Evolutionary conservation across 306 rosid species (phyloP).

Genomic region (Hippophae tibetana): DNA sequence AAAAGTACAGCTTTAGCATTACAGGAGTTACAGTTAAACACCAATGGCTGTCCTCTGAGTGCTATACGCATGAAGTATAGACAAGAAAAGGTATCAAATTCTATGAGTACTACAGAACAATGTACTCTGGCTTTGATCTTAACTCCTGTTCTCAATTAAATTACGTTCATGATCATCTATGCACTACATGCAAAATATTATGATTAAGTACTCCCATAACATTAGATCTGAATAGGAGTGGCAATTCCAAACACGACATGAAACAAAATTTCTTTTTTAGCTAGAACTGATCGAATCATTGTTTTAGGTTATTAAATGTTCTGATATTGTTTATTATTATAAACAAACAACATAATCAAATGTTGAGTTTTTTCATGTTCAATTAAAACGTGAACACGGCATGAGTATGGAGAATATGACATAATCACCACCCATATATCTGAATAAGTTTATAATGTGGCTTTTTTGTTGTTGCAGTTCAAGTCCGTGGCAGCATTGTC

Average conservation of each 20-base stretch:
- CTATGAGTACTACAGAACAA: neutral
- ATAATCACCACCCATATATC: neutral
- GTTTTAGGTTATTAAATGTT: no score
- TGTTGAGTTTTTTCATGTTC: neutral
- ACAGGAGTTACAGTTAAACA: slow-evolving; percentile 70
- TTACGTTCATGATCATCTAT: neutral
- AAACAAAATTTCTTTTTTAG: no score
- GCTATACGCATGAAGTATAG: slow-evolving; percentile 59
- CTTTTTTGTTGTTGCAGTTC: slow-evolving; percentile 37
- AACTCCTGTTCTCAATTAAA: neutral
- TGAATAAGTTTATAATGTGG: slow-evolving; percentile 9
- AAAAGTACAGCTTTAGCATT: slow-evolving; percentile 58
- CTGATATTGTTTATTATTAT: no score
- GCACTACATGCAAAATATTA: no score
- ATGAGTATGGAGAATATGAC: neutral
- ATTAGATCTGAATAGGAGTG: no score
- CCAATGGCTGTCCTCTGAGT: slow-evolving; percentile 46
- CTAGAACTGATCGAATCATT: no score
- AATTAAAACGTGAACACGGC: no score
- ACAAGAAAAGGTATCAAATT: slow-evolving; percentile 53
- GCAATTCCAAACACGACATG: no score
- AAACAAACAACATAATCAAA: no score
- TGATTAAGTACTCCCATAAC: no score
- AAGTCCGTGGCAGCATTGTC: slow-evolving; percentile 63
- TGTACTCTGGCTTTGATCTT: neutral